phyloP scores from a whole-genome alignment of 140 eudicot species.

The Flaveria floridana region DNA sequence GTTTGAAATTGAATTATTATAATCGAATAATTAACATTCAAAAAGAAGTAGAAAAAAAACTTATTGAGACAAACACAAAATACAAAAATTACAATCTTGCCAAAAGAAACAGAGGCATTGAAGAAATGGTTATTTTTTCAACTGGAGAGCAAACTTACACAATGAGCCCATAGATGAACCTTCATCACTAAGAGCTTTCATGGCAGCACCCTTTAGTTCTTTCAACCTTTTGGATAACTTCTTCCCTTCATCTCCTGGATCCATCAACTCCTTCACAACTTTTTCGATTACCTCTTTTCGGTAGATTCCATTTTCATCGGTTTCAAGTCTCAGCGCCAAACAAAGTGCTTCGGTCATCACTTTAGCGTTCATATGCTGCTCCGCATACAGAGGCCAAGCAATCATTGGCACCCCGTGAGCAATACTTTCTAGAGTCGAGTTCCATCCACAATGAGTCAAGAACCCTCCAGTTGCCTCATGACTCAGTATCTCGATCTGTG shows the following conservation, averaged over 20 bases:
- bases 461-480: constrained; percentile 40
- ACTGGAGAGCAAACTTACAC: constrained; percentile 30
- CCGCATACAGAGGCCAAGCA: constrained; percentile 50
- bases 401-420: constrained; percentile 44
- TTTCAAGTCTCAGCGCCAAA: constrained; percentile 32
- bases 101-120: neutral
- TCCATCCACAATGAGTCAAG: constrained; percentile 46
- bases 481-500: constrained; percentile 35
- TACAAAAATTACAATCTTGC: neutral
- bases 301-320: constrained; percentile 23
- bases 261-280: constrained; percentile 35
- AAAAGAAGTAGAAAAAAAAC: too few relatives aligned
- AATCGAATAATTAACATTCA: too few relatives aligned
- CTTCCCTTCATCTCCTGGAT: constrained; percentile 33
- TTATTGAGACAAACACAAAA: neutral
- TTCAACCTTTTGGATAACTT: constrained; percentile 31
- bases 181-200: constrained; percentile 33
- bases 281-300: constrained; percentile 32
- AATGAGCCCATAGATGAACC: constrained; percentile 41
- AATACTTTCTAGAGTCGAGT: constrained; percentile 40
- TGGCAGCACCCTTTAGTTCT: constrained; percentile 28
- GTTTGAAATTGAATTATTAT: too few relatives aligned
- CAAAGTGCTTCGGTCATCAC: constrained; percentile 29
- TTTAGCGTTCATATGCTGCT: constrained; percentile 43
- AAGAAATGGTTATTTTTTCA: constrained; percentile 18